These are phyloP conservation scores for Fusarium multiceps DNA, from an alignment of 2,329 filamentous ascomycete species.

Conservation along the genomic window DNA sequence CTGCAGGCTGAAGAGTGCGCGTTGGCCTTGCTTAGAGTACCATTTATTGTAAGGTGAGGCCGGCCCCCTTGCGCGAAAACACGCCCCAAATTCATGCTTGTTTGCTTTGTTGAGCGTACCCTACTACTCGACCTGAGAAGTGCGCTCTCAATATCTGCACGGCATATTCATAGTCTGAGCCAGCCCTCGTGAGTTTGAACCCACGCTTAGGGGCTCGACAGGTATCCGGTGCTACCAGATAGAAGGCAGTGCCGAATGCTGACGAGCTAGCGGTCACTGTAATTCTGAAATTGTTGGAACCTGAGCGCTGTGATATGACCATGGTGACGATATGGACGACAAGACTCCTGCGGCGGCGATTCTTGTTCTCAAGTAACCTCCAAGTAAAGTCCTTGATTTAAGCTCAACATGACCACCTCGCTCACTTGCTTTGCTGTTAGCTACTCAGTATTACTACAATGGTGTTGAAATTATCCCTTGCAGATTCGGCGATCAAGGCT, in stretches of 20 bases:
- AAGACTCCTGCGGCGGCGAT: neutral
- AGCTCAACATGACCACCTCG: neutral
- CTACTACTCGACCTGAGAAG: slow-evolving; percentile 23
- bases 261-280: neutral
- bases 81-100: slow-evolving; percentile 24
- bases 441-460: neutral
- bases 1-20: slow-evolving; percentile 45
- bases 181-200: neutral
- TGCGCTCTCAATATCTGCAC: slow-evolving; percentile 16
- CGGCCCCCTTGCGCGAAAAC: slow-evolving; percentile 40
- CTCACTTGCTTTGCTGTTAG: neutral
- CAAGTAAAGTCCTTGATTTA: neutral
- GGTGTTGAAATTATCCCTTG: slow-evolving; percentile 35
- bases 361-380: neutral
- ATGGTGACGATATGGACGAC: neutral
- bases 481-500: slow-evolving; percentile 37
- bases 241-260: neutral
- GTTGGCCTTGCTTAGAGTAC: slow-evolving; percentile 39
- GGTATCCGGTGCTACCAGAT: neutral
- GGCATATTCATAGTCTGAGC: neutral
- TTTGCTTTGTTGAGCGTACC: slow-evolving; percentile 11
- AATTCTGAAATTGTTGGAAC: neutral
- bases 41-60: slow-evolving; percentile 31
- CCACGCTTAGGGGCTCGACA: neutral
- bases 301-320: neutral